Base-by-base conservation (phyloP, 192 early-diverging fungal species). In the Podila clonocystis region DNA sequence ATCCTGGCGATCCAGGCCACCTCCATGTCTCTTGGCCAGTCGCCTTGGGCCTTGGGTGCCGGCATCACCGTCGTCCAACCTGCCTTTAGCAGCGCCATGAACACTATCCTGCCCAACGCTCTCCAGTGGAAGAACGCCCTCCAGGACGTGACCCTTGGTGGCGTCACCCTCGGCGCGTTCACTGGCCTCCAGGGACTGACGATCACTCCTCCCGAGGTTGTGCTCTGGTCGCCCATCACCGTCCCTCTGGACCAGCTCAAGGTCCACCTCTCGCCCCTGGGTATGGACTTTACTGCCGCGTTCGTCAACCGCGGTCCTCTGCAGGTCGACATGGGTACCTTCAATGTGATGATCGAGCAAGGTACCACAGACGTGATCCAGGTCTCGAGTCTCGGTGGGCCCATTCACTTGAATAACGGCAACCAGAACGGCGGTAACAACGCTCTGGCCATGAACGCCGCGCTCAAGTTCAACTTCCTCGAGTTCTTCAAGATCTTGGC, bases 381-480 rank as follows among this genome's bases (percentile, higher is more conserved):
- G 58, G 61, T 70, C 41, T 15, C 68, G 24, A 76, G 50, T 63
- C 30, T 75, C 34, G 67, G 67, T 1, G 73, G 66, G 0, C 52
- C 73, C 17, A 68, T 75, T 50, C 67, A 75, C 7, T 6, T 75
- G 26, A 68, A 68, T 62, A 69, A 75, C 30, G 50, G 26, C 30
- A 52, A 52, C 19, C 73, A 75, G 67, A 58, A 31, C 38, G 38
- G 57, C 29, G 62, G 74, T 15, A 64, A 61, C 22, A 70, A 70
- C 31, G 9, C 30, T 5, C 22, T 76, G 26, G 11, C 62, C 3
- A 50, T 76, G 67, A 76, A 70, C n/a, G 67, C 67, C 0, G 45
- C 74, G 9, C 22, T 76, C n/a, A 69, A 70, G 24, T 76, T 70
- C 74, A 76, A 50, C 48, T 65, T 76, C 63, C 34, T 69, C 24